phyloP scores from a whole-genome alignment of 768 basidiomycete genomes.

The Nidularia pulvinata region DNA sequence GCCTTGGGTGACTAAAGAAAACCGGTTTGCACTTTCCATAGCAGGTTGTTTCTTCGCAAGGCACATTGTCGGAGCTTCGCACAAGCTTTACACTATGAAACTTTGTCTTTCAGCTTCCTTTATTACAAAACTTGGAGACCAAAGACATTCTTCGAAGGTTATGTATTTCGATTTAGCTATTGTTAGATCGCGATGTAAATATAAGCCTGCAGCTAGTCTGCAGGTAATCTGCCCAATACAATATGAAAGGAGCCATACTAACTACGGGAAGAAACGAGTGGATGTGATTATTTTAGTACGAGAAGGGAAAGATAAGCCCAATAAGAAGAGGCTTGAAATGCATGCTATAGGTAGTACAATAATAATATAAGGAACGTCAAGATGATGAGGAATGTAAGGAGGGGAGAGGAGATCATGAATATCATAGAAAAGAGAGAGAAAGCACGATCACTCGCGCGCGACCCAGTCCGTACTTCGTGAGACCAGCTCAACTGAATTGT shows the following conservation, averaged over 20 bases:
- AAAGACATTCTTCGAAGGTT: neutral
- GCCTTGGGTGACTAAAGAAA: no score
- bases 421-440: slow-evolving; percentile 4
- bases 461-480: slow-evolving; percentile 89
- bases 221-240: slow-evolving; percentile 7
- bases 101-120: no score
- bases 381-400: neutral
- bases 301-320: slow-evolving; percentile 2
- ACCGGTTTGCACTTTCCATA: no score
- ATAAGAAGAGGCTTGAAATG: neutral
- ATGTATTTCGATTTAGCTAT: no score
- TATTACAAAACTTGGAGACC: neutral
- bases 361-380: slow-evolving; percentile 10
- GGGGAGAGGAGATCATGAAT: neutral
- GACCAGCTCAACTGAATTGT: slow-evolving; percentile 87
- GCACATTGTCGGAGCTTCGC: no score
- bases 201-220: neutral
- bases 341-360: neutral
- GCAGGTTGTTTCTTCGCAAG: no score
- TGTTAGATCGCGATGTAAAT: neutral
- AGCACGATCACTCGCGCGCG: slow-evolving; percentile 52
- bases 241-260: slow-evolving; percentile 1
- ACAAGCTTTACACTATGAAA: no score
- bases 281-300: slow-evolving; percentile 3
- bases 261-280: neutral